Conservation (phyloP, 305 asterid genomes). For the Plantago coronopus region DNA sequence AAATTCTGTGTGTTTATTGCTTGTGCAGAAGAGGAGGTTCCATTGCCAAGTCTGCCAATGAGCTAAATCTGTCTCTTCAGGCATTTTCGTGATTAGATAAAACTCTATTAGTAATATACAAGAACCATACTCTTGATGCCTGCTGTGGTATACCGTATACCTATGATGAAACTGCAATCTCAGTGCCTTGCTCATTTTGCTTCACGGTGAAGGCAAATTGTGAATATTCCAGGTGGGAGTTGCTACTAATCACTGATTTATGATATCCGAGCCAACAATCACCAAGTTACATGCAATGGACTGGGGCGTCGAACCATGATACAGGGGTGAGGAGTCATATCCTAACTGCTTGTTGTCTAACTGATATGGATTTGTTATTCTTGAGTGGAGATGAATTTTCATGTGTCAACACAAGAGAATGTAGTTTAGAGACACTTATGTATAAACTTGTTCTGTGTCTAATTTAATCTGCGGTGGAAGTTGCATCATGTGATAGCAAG, state of each 20-base stretch:
- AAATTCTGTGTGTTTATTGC: conserved; percentile 16
- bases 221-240: conserved; percentile 40
- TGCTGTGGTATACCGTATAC: conserved; percentile 26
- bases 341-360: conserved; percentile 21
- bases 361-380: conserved; percentile 32
- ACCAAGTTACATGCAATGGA: conserved; percentile 23
- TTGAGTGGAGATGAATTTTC: conserved; percentile 39
- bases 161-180: conserved; percentile 26
- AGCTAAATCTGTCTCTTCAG: conserved; percentile 81
- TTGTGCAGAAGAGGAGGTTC: conserved; percentile 83
- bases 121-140: conserved; percentile 15
- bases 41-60: conserved; percentile 84
- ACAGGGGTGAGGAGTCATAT: background rate
- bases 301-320: conserved; percentile 25
- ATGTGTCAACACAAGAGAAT: conserved; percentile 22
- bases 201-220: conserved; percentile 26
- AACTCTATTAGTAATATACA: conserved; percentile 24
- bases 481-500: conserved; percentile 1
- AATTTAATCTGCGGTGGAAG: conserved; percentile 3
- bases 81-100: conserved; percentile 57
- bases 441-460: conserved; percentile 22
- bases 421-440: conserved; percentile 37
- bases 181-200: conserved; percentile 19
- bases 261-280: conserved; percentile 35
- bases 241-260: conserved; percentile 39